Conservation (phyloP, 768 basidiomycete species). For the Hemileccinum rubropunctum region DNA sequence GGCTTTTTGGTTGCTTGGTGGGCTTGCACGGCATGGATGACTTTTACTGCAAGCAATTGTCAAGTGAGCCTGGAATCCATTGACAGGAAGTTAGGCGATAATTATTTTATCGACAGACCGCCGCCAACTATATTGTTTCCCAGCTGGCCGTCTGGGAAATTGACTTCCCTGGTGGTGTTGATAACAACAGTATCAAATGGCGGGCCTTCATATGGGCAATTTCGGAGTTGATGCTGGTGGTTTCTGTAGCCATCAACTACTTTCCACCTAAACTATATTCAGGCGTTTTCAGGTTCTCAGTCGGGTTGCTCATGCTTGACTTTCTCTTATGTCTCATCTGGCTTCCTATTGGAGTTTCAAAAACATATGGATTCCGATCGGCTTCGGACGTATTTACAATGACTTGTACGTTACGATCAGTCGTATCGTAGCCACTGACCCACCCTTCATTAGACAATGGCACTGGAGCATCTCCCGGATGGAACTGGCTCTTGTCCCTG, state of each 20-base stretch:
- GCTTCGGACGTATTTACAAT: conserved; percentile 81
- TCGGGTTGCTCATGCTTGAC: conserved; percentile 77
- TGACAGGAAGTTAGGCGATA: not conserved
- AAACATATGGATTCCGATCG: conserved; percentile 84
- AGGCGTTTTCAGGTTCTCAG: conserved; percentile 70
- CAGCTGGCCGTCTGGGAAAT: conserved; percentile 77
- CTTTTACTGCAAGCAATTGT: conserved; percentile 84
- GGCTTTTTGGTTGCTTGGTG: conserved; percentile 93
- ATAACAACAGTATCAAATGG: conserved; percentile 75
- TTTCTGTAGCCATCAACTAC: conserved; percentile 82
- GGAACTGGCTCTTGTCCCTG: conserved; percentile 94
- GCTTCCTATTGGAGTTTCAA: conserved; percentile 89
- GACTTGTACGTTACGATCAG: conserved; percentile 58
- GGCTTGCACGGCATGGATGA: conserved; percentile 96
- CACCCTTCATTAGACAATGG: conserved; percentile 64
- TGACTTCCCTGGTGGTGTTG: conserved; percentile 78
- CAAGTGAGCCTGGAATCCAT: conserved; percentile 48
- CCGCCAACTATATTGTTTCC: conserved; percentile 88
- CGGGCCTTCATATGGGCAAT: conserved; percentile 82
- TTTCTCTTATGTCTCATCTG: conserved; percentile 87
- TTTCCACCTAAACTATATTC: conserved; percentile 77
- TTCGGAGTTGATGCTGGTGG: conserved; percentile 67
- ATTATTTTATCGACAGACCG: conserved; percentile 47
- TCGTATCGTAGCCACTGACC: not conserved
- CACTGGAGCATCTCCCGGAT: conserved; percentile 79